Base-by-base conservation (phyloP, 768 basidiomycete species). In the Phanerodontia chrysosporium region DNA sequence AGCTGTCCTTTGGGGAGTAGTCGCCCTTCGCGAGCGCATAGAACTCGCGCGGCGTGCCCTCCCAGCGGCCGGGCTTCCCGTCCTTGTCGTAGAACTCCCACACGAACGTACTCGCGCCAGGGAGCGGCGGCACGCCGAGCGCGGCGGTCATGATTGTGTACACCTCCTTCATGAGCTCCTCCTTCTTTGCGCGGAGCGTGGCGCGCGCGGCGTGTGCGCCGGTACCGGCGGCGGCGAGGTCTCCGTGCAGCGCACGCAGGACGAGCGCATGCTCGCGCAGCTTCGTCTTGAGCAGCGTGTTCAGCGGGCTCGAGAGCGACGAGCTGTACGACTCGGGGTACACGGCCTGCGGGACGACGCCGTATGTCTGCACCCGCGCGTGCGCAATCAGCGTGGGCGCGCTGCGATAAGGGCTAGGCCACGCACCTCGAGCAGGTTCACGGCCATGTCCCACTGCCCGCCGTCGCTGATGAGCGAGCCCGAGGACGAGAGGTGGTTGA, bases 381-480 rank as follows among this genome's bases (percentile, higher is more conserved):
- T 16, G 28, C 28, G 49, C 4, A 49, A 12, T 30, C 39, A 42
- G 39, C 4, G 32, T 18, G 39, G 4, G 39, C 10, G 39, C 39
- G n/a, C 8, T 18, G 39, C 18, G 57, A 44, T 46, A 42, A 42
- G 39, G 28, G 36, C 25, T 1, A 30, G 25, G 21, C n/a, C 13
- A 67, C 72, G n/a, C 51, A 83, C 83, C 75, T 83, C 81, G 42
- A 89, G 72, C 21, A 89, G 67, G 69, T 86, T 87, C 48, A 84
- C 80, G 5, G 79, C 85, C 94, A 96, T 98, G 68, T 98, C 95
- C 88, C 90, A 95, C 71, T 96, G 95, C 8, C 95, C 95, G 51
- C 94, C 94, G 68, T 97, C 95, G 65, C 84, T 87, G 69, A 96
- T 86, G 45, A 92, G 90, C 60, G 88, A 89, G 7, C 73, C 68